Evolutionary conservation across 2,329 filamentous ascomycete species (phyloP).

Genomic region (Xylariaceae sp.): DNA sequence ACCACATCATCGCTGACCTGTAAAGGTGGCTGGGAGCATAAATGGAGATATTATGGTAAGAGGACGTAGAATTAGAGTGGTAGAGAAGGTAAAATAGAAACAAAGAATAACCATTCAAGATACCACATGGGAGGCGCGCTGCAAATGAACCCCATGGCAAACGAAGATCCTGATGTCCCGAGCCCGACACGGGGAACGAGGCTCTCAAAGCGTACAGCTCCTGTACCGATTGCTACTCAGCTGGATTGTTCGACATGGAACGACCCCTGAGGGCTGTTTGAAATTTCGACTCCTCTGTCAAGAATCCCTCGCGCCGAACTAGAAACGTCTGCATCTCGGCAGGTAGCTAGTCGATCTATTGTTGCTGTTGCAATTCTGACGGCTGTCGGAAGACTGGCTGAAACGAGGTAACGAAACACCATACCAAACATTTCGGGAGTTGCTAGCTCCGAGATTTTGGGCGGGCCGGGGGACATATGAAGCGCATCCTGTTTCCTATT

Average conservation of each 20-base stretch:
- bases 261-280: slow-evolving; percentile 29
- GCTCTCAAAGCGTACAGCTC: slow-evolving; percentile 22
- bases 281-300: slow-evolving; percentile 21
- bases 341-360: slow-evolving; percentile 8
- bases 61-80: not conserved
- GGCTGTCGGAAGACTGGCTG: slow-evolving; percentile 27
- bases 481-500: slow-evolving; percentile 34
- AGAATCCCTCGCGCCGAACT: slow-evolving; percentile 14
- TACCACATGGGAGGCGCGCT: not conserved
- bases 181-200: slow-evolving; percentile 26
- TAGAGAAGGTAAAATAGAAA: slow-evolving; percentile 18
- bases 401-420: slow-evolving; percentile 37
- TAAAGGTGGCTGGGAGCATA: slow-evolving; percentile 20
- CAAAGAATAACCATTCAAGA: slow-evolving; percentile 4
- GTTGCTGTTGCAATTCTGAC: slow-evolving; percentile 10
- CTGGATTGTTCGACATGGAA: slow-evolving; percentile 14
- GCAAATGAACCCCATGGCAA: slow-evolving; percentile 2
- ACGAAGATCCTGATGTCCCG: slow-evolving; percentile 20
- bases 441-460: slow-evolving; percentile 36
- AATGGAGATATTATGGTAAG: slow-evolving; percentile 28
- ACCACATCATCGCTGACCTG: slow-evolving; percentile 7
- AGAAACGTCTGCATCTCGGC: not conserved
- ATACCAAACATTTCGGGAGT: slow-evolving; percentile 38
- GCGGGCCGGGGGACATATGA: slow-evolving; percentile 26
- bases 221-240: not conserved